Evolutionary conservation across 306 rosid species (phyloP).

Genomic region (Fragaria vesca): DNA sequence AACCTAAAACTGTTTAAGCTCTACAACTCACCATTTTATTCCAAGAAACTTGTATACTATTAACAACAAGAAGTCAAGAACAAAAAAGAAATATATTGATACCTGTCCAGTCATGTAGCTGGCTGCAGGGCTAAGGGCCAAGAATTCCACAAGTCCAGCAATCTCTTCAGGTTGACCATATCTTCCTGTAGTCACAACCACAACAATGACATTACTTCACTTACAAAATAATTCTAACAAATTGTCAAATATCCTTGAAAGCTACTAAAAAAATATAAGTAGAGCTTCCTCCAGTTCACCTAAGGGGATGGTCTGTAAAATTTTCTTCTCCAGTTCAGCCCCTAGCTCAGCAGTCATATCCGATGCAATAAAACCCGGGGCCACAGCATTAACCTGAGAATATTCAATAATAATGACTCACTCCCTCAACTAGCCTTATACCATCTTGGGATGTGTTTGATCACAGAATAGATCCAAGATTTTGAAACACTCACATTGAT

Average conservation of each 20-base stretch:
- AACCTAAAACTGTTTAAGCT: neutral
- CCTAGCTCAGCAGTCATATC: conserved; percentile 97
- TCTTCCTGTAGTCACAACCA: conserved; percentile 57
- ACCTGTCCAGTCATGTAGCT: conserved; percentile 98
- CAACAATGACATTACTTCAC: conserved; percentile 18
- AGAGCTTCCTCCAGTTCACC: conserved; percentile 46
- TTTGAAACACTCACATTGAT: conserved; percentile 56
- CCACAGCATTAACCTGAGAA: conserved; percentile 88
- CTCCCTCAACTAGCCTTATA: conserved; percentile 15
- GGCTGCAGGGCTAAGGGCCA: conserved; percentile 88
- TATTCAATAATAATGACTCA: conserved; percentile 19
- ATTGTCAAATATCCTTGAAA: conserved; percentile 8
- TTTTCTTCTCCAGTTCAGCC: conserved; percentile 76
- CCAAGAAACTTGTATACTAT: neutral
- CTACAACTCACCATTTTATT: neutral
- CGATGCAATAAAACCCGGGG: conserved; percentile 95
- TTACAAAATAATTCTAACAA: conserved; percentile 15
- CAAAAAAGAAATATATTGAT: neutral
- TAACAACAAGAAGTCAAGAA: neutral
- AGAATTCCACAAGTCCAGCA: conserved; percentile 92
- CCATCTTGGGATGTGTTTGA: conserved; percentile 9
- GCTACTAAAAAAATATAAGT: neutral
- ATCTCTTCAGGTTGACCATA: conserved; percentile 97
- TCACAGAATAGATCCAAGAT: conserved; percentile 1
- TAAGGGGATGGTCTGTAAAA: conserved; percentile 75